Base-by-base conservation (phyloP, 2,329 filamentous ascomycete species). In the Aureobasidium leucospermi region DNA sequence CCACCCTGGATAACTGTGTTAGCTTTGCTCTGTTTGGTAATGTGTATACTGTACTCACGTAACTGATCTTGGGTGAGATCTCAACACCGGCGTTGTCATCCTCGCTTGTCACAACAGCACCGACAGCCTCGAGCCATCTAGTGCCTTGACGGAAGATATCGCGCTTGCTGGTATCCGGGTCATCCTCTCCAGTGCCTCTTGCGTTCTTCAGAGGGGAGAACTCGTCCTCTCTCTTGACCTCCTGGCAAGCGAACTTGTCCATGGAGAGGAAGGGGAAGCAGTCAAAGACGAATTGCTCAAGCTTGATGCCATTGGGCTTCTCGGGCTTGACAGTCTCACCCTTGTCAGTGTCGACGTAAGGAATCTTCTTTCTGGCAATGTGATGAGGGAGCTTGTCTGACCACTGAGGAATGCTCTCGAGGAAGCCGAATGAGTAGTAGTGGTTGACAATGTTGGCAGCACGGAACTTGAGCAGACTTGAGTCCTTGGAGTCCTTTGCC, bases 381-480 rank as follows among this genome's bases (percentile, higher is more conserved):
- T 99, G 94, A 75, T 97, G 94, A 15, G 93, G 93, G 56, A 99
- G 84, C 74, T 87, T 85, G 77, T 91, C 82, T 16, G 84, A 85
- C 89, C 90, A 96, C 67, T 85, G 78, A 60, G 94, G 91, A 67
- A 96, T 96, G 64, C 85, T 87, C 74, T 96, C 88, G 51, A 99
- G 83, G 82, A 96, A 97, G 66, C 83, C 79, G 80, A 92, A 93
- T 48, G 90, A 96, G 80, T 99, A 99, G 84, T 97, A 99, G 82
- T 99, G 94, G 81, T 99, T 99, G 78, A 99, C 94, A 68, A 99
- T 99, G 80, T 99, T 99, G 70, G 93, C 94, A 60, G 94, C 93
- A 63, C 94, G 88, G 85, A 96, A 97, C 76, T 93, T 95, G 71
- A 99, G 86, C 58, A 96, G 80, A 60, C 84, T 86, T 3, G 84